phyloP scores from a whole-genome alignment of 139 green algal species.

The Pedinophyceae sp. region DNA sequence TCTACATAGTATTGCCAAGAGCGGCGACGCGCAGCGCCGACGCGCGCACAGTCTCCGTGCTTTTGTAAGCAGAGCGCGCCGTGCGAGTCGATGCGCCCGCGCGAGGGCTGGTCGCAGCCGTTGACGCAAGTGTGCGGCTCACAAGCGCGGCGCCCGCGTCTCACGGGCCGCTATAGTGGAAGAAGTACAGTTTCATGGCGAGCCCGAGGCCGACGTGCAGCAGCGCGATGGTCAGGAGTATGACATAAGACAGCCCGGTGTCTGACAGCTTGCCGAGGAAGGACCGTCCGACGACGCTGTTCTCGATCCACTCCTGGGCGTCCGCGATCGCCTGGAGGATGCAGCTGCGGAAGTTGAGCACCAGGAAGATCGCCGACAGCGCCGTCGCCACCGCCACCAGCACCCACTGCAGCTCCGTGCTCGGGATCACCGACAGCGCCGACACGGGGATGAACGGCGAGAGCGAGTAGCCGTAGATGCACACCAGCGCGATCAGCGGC shows the following conservation, averaged over 20 bases:
- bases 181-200: conserved; percentile 68
- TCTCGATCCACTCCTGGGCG: conserved; percentile 24
- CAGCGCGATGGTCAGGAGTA: conserved; percentile 18
- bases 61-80: too few relatives aligned
- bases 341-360: conserved; percentile 40
- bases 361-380: conserved; percentile 44
- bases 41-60: too few relatives aligned
- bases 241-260: too few relatives aligned
- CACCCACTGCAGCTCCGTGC: conserved; percentile 42
- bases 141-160: too few relatives aligned
- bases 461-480: conserved; percentile 66
- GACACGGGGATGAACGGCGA: conserved; percentile 62
- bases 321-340: conserved; percentile 46
- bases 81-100: too few relatives aligned
- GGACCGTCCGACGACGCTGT: too few relatives aligned
- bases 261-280: too few relatives aligned
- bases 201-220: conserved; percentile 48
- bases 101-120: too few relatives aligned
- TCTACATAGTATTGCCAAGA: too few relatives aligned
- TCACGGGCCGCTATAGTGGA: too few relatives aligned
- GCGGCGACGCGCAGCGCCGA: too few relatives aligned
- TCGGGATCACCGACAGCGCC: conserved; percentile 48
- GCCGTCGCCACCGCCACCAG: conserved; percentile 27
- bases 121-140: too few relatives aligned
- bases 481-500: conserved; percentile 50